A percentile compares a stretch with the other conserved stretches of the same genome.
Evolutionary conservation across 768 basidiomycete genomes (phyloP).

Genomic region (Infundibulicybe gibba): DNA sequence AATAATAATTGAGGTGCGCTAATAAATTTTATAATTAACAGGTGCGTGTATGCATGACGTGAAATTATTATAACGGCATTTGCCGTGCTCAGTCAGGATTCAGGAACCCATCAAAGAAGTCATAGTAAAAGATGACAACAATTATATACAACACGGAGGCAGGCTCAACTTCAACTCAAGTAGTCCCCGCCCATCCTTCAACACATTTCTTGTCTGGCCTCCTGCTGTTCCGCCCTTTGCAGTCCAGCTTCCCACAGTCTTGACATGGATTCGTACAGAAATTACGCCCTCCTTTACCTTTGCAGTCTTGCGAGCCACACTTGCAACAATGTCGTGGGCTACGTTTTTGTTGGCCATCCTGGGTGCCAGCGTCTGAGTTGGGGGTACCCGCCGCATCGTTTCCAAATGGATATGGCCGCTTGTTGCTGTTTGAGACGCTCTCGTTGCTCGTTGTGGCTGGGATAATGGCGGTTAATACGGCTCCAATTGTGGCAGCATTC

Average conservation of each 20-base stretch:
- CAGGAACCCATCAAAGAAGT: too few relatives aligned
- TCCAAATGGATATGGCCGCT: conserved; percentile 20
- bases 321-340: conserved; percentile 77
- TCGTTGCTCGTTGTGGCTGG: not conserved
- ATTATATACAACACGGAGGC: too few relatives aligned
- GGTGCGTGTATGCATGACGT: too few relatives aligned
- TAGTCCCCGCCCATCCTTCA: conserved; percentile 38
- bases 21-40: too few relatives aligned
- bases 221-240: conserved; percentile 74
- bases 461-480: not conserved
- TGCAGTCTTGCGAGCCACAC: conserved; percentile 78
- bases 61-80: too few relatives aligned
- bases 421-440: conserved; percentile 4
- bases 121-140: too few relatives aligned
- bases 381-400: conserved; percentile 1
- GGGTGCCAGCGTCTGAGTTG: conserved; percentile 19
- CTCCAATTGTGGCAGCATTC: not conserved
- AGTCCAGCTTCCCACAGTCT: conserved; percentile 80
- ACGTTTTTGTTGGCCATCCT: conserved; percentile 48
- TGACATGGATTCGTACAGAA: conserved; percentile 76
- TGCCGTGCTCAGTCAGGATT: too few relatives aligned
- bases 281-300: conserved; percentile 74
- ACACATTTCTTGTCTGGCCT: conserved; percentile 72
- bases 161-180: too few relatives aligned
- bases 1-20: too few relatives aligned